Percentiles rank a stretch among this genome's conserved stretches.
Evolutionary conservation across 176 grass and related monocot species (phyloP).

Genomic region (Eremochloa ophiuroides): DNA sequence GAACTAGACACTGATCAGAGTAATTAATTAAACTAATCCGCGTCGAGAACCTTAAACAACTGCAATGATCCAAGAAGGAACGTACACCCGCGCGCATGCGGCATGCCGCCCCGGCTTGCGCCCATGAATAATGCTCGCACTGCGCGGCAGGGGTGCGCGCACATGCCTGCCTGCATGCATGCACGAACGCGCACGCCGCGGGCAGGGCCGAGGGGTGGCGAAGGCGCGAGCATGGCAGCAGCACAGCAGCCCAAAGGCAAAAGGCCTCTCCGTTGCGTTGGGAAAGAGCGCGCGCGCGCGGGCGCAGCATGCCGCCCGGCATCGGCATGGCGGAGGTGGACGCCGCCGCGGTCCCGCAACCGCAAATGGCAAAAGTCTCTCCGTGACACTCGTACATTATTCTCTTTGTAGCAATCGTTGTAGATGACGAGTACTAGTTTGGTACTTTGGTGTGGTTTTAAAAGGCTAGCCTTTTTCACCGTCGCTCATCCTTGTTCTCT

Average conservation of each 20-base stretch:
- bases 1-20: neutral
- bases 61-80: conserved; percentile 20
- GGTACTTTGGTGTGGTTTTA: neutral
- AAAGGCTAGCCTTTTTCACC: conserved; percentile 16
- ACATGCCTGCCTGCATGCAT: conserved; percentile 7
- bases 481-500: conserved; percentile 19
- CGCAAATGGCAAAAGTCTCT: conserved; percentile 4
- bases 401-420: conserved; percentile 14
- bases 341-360: neutral
- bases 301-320: neutral
- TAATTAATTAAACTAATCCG: conserved; percentile 25
- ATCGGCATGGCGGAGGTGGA: neutral
- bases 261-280: neutral
- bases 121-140: neutral
- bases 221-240: neutral
- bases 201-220: no score
- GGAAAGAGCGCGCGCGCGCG: conserved; percentile 1
- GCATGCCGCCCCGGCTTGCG: neutral
- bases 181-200: neutral
- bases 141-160: neutral
- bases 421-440: neutral
- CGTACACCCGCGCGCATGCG: conserved; percentile 15
- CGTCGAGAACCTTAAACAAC: neutral
- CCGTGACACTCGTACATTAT: neutral
- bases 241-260: neutral